Percentiles rank a stretch among this genome's conserved stretches.
phyloP scores from a whole-genome alignment of 2,329 filamentous ascomycete genomes.

The Fusarium oxysporum region DNA sequence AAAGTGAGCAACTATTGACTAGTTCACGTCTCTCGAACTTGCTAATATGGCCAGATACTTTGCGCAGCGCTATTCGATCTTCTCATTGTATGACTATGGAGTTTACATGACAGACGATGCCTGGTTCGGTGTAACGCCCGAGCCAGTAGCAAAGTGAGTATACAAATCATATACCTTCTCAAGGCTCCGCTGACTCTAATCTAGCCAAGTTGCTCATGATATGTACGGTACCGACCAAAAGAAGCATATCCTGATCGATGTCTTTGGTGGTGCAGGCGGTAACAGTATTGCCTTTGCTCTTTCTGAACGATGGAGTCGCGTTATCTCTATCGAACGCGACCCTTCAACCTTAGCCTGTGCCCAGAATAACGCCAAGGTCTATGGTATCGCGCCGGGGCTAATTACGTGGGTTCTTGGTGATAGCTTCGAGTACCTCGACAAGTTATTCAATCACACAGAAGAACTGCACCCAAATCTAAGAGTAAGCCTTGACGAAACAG shows the following conservation, averaged over 20 bases:
- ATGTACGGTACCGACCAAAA: slow-evolving; percentile 66
- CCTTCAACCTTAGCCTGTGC: slow-evolving; percentile 85
- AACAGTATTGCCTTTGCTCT: slow-evolving; percentile 96
- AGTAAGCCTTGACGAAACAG: slow-evolving; percentile 56
- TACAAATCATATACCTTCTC: neutral
- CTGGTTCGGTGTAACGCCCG: slow-evolving; percentile 97
- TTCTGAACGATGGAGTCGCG: slow-evolving; percentile 79
- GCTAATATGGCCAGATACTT: slow-evolving; percentile 75
- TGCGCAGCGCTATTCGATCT: slow-evolving; percentile 88
- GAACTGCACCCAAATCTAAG: slow-evolving; percentile 54
- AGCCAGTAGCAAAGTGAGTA: slow-evolving; percentile 84
- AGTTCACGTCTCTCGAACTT: neutral
- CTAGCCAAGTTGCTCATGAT: slow-evolving; percentile 79
- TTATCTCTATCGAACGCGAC: slow-evolving; percentile 92
- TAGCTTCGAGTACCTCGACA: slow-evolving; percentile 80
- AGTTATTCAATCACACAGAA: slow-evolving; percentile 52
- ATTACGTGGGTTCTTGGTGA: slow-evolving; percentile 91
- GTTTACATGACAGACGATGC: slow-evolving; percentile 92
- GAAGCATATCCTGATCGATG: slow-evolving; percentile 81
- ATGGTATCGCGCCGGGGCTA: slow-evolving; percentile 76
- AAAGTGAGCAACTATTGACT: slow-evolving; percentile 70
- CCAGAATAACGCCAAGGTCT: slow-evolving; percentile 89
- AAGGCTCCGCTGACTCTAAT: neutral
- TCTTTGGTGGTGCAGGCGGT: slow-evolving; percentile 91
- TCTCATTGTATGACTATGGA: slow-evolving; percentile 86